Evolutionary conservation across 176 grass and related monocot genomes (phyloP), one percentile per base, ranked within the genome.

Genomic region (Tillandsia fasciculata): DNA sequence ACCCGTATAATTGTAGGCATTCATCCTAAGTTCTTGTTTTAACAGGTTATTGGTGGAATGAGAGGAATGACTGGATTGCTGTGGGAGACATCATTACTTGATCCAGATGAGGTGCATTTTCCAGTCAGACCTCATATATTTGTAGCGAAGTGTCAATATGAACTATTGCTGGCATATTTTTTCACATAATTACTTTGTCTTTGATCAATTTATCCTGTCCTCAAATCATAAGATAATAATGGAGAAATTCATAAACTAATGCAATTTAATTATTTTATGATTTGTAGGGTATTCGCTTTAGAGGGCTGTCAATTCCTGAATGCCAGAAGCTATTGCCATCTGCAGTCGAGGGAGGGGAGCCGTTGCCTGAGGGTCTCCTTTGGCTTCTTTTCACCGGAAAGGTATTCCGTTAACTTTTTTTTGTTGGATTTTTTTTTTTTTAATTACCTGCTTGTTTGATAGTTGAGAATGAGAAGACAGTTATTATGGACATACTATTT

Each of bases 371-470:
- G 79, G 94, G 94, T 73, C 94, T 99, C 47, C 84, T 99, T 49
- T 99, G 94, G 94, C 89, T 99, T 85, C 94, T 99, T 74, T 86
- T 99, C 84, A 99, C 89, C 0, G 94, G 89, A 80, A 99, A 99
- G 89, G 94, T 99, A 51, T 68, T 57, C 18, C 3, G 28, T 26
- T n/a, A 24, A 12, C 20, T 48, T 27, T 72, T 24, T 24, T 24
- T 24, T 24, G 24, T 24, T 24, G 24, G 24, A 24, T 1, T 24
- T 24, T 22, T 24, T 24, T n/a, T 70, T 64, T 72, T 76, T 80
- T 69, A 24, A 24, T 24, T 24, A 24, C 26, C 14, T 73, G 26
- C 29, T 26, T 65, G 48, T 64, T 27, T 42, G 50, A 15, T 69
- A 23, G 3, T 49, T 70, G 26, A 42, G 33, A 42, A 42, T 42